Conservation (phyloP, 2,329 filamentous ascomycete genomes). For the Penicillium olsonii region DNA sequence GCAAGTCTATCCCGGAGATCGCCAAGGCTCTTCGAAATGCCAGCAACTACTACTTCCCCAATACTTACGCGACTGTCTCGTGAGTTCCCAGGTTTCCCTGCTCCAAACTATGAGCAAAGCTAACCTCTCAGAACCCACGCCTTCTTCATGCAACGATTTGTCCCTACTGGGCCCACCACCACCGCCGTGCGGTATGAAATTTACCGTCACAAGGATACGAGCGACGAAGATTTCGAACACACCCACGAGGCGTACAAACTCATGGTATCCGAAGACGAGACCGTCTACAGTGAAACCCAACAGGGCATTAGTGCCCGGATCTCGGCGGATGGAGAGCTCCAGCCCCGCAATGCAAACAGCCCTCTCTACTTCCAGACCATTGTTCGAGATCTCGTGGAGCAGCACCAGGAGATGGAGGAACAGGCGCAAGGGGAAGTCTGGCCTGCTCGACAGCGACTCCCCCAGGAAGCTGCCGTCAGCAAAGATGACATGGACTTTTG, state of each 20-base stretch:
- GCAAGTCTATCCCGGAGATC: constrained; percentile 49
- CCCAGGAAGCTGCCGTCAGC: constrained; percentile 25
- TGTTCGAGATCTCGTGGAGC: constrained; percentile 51
- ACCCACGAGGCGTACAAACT: constrained; percentile 63
- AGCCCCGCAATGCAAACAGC: constrained; percentile 60
- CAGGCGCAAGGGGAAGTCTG: constrained; percentile 52
- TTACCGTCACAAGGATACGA: constrained; percentile 61
- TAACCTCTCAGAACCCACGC: constrained; percentile 49
- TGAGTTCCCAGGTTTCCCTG: too few relatives aligned
- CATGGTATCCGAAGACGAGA: constrained; percentile 65
- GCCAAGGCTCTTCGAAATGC: constrained; percentile 43
- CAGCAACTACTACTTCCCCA: constrained; percentile 40
- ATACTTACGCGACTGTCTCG: constrained; percentile 35
- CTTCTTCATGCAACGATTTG: constrained; percentile 65
- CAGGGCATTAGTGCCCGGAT: constrained; percentile 61
- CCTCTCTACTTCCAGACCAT: constrained; percentile 58
- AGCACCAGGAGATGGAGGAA: constrained; percentile 51
- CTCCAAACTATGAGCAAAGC: too few relatives aligned
- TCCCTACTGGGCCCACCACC: constrained; percentile 55
- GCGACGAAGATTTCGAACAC: constrained; percentile 58
- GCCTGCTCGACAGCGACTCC: constrained; percentile 49
- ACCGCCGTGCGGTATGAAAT: constrained; percentile 64
- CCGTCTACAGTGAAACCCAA: constrained; percentile 60
- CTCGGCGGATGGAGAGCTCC: constrained; percentile 63
- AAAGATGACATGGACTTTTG: constrained; percentile 37